These are phyloP conservation scores for Neofusicoccum sp. DNA, from an alignment of 2,329 filamentous ascomycete species.

Conservation along the genomic window DNA sequence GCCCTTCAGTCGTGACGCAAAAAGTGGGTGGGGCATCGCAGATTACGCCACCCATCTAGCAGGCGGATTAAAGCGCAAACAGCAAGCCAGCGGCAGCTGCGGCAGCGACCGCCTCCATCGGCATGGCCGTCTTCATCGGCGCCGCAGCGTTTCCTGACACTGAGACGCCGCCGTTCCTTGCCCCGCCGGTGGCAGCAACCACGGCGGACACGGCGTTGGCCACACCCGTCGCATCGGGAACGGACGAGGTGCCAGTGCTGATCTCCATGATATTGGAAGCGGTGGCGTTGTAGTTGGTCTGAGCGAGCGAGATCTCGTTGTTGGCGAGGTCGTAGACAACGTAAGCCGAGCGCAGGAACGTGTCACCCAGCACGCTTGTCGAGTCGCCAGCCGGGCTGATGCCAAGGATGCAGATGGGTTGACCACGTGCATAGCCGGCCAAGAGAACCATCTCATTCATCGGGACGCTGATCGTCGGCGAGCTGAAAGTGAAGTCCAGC, in stretches of 20 bases:
- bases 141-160: slow-evolving; percentile 23
- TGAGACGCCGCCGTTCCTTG: slow-evolving; percentile 36
- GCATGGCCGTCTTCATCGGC: slow-evolving; percentile 20
- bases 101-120: background rate
- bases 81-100: slow-evolving; percentile 17
- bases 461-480: slow-evolving; percentile 53
- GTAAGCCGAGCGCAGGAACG: slow-evolving; percentile 62
- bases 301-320: slow-evolving; percentile 61
- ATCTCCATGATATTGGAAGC: slow-evolving; percentile 54
- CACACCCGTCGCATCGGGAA: slow-evolving; percentile 56
- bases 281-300: slow-evolving; percentile 60
- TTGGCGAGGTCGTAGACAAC: slow-evolving; percentile 61
- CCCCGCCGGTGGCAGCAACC: slow-evolving; percentile 44
- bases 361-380: slow-evolving; percentile 57
- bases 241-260: slow-evolving; percentile 44
- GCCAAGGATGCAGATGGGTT: slow-evolving; percentile 48
- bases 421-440: slow-evolving; percentile 41
- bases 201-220: slow-evolving; percentile 50
- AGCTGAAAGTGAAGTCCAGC: slow-evolving; percentile 58
- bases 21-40: background rate
- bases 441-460: slow-evolving; percentile 57
- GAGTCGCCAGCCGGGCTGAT: slow-evolving; percentile 51
- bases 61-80: slow-evolving; percentile 11
- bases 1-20: slow-evolving; percentile 7
- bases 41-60: background rate